phyloP scores from a whole-genome alignment of 208 protist genomes.

The Vickermania ingenoplastis region DNA sequence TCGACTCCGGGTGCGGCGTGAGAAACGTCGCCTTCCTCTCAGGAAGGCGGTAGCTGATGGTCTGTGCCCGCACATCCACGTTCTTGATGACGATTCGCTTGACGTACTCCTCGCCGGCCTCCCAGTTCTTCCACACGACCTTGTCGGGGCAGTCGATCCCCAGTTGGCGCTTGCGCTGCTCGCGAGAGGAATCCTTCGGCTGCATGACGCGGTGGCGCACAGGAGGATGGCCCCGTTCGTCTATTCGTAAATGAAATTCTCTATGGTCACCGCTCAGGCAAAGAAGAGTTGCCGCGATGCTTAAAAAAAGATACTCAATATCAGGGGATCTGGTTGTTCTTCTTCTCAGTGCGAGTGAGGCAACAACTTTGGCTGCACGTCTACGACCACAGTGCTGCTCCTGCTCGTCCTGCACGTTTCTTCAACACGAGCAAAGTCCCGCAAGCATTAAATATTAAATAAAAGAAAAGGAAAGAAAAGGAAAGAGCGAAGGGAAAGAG shows the following conservation, averaged over 20 bases:
- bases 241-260: background rate
- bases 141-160: slow-evolving; percentile 79
- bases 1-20: slow-evolving; percentile 78
- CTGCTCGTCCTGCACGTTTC: no score
- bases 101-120: slow-evolving; percentile 78
- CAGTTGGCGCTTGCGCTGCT: slow-evolving; percentile 50
- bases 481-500: no score
- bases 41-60: slow-evolving; percentile 74
- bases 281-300: no score
- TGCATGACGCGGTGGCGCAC: background rate
- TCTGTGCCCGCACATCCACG: slow-evolving; percentile 50
- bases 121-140: slow-evolving; percentile 81
- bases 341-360: no score
- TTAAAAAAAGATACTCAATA: no score
- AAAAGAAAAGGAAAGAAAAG: no score
- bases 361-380: no score
- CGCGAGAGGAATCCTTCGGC: slow-evolving; percentile 15
- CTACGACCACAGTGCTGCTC: no score
- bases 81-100: slow-evolving; percentile 86
- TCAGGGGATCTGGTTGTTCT: no score
- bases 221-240: slow-evolving; percentile 1
- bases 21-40: slow-evolving; percentile 63
- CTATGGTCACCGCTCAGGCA: no score
- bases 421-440: no score
- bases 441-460: no score